Base-by-base conservation (phyloP, 306 rosid species). In the Vigna radiata region DNA sequence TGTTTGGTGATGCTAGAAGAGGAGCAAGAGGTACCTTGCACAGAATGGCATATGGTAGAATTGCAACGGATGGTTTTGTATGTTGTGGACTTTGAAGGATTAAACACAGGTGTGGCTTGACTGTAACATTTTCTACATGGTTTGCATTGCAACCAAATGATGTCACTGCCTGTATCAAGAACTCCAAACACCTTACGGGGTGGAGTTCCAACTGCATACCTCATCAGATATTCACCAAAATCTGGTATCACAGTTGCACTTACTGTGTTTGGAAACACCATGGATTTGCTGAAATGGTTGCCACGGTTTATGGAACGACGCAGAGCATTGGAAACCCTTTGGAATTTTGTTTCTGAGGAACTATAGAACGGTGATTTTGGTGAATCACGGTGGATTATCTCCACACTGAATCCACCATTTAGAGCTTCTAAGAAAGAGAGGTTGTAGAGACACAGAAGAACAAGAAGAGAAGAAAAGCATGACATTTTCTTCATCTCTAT, bases 121-220 rank as follows among this genome's bases (percentile, higher is more conserved):
- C 27, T 23, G 36, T 56, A 56, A 23, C 63, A 56, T 8, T 6
- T 23, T 21, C 5, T 27, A 5, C 63, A 56, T 21, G 36, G 63
- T 10, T 3, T 0, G 12, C 63, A 56, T 14, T 31, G 67, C 21
- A 61, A 1, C 67, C 44, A 61, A 6, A 29, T 16, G 0, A 61
- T 31, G 21, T 61, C 67, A 61, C 67, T 61, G 2, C 44, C 67
- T 1, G 67, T 61, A 0, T 61, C 67, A 14, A 61, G 82, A 10
- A 85, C 14, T 46, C 85, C 97, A 0, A 36, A 19, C 41, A 86
- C 6, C 1, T 65, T 16, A 46, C 81, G 25, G 0, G 86, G 86
- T 0, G 97, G 97, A 1, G 90, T 87, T 8, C 97, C 97, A 3
- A 91, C 2, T 0, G 85, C 72, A 16, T 86, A 25, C 0, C 60